phyloP scores from a whole-genome alignment of 495 filamentous ascomycete species.

The Evansstolkia leycettana region DNA sequence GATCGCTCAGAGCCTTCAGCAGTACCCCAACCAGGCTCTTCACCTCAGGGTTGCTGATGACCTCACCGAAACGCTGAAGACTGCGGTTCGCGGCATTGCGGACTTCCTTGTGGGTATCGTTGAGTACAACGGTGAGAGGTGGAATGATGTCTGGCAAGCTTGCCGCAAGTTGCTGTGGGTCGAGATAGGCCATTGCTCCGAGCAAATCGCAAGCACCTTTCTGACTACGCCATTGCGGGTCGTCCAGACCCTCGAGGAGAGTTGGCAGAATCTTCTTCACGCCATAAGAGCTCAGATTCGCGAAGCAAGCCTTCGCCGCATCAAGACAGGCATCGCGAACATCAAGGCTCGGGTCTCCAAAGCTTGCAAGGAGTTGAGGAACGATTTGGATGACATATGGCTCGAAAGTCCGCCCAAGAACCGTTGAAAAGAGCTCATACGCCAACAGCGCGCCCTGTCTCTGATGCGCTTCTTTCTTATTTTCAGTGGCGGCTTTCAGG shows the following conservation, averaged over 20 bases:
- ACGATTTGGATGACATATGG: conserved; percentile 94
- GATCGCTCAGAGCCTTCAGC: conserved; percentile 92
- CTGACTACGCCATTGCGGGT: conserved; percentile 94
- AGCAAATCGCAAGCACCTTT: conserved; percentile 94
- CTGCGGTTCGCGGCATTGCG: conserved; percentile 83
- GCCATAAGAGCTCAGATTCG: conserved; percentile 84
- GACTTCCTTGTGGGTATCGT: conserved; percentile 97
- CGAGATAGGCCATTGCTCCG: conserved; percentile 95
- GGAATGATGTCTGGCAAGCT: conserved; percentile 95
- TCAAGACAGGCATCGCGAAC: conserved; percentile 89
- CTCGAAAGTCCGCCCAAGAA: conserved; percentile 82
- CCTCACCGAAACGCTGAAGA: conserved; percentile 93
- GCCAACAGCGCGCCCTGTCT: conserved; percentile 83
- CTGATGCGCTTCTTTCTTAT: conserved; percentile 82
- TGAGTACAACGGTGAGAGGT: conserved; percentile 81
- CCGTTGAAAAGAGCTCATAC: conserved; percentile 75
- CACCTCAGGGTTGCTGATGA: conserved; percentile 95
- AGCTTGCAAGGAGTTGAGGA: conserved; percentile 75
- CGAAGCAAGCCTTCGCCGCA: conserved; percentile 87
- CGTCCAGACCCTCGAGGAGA: conserved; percentile 83
- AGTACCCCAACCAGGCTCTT: conserved; percentile 81
- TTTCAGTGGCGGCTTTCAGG: conserved; percentile 66
- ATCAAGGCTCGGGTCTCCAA: conserved; percentile 77
- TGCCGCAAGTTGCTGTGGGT: conserved; percentile 82
- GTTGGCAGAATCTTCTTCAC: conserved; percentile 90